Conservation (phyloP, 2,329 filamentous ascomycete genomes). For the Neonectria sp. region DNA sequence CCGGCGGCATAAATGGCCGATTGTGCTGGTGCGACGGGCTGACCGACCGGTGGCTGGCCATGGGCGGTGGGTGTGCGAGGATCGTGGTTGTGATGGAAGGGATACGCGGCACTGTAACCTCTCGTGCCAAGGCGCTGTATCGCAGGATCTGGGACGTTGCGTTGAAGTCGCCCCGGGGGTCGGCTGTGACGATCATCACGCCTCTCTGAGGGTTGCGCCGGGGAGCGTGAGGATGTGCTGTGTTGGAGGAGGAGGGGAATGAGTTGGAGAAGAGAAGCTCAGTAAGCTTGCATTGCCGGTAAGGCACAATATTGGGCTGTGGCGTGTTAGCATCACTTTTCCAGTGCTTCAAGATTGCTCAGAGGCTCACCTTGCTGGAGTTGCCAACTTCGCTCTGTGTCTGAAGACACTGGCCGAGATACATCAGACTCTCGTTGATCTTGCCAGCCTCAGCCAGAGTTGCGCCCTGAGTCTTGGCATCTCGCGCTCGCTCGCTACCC, state of each 20-base stretch:
- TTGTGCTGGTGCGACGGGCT: constrained; percentile 54
- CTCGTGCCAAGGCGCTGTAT: constrained; percentile 92
- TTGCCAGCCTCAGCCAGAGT: constrained; percentile 97
- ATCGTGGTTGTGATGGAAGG: constrained; percentile 87
- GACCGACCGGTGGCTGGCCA: constrained; percentile 42
- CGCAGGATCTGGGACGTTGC: constrained; percentile 96
- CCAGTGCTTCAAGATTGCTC: neutral
- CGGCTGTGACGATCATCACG: constrained; percentile 96
- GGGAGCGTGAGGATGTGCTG: constrained; percentile 53
- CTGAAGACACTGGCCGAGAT: constrained; percentile 95
- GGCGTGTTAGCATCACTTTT: constrained; percentile 36
- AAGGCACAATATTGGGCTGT: constrained; percentile 81
- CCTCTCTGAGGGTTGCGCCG: constrained; percentile 84
- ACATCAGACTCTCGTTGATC: constrained; percentile 99
- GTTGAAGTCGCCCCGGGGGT: constrained; percentile 94
- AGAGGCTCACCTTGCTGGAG: constrained; percentile 75
- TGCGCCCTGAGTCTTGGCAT: constrained; percentile 93
- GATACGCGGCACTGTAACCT: constrained; percentile 91
- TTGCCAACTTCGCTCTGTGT: constrained; percentile 88
- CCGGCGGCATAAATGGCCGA: constrained; percentile 60
- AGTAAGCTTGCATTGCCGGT: constrained; percentile 87
- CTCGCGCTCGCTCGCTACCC: constrained; percentile 92
- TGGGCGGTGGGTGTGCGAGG: constrained; percentile 54
- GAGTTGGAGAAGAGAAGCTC: constrained; percentile 91
- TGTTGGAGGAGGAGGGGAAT: constrained; percentile 75